Percentiles rank a stretch among this genome's conserved stretches.
These are phyloP conservation scores for Volutella citrinella DNA, from an alignment of 2,329 filamentous ascomycete genomes.

Conservation along the genomic window DNA sequence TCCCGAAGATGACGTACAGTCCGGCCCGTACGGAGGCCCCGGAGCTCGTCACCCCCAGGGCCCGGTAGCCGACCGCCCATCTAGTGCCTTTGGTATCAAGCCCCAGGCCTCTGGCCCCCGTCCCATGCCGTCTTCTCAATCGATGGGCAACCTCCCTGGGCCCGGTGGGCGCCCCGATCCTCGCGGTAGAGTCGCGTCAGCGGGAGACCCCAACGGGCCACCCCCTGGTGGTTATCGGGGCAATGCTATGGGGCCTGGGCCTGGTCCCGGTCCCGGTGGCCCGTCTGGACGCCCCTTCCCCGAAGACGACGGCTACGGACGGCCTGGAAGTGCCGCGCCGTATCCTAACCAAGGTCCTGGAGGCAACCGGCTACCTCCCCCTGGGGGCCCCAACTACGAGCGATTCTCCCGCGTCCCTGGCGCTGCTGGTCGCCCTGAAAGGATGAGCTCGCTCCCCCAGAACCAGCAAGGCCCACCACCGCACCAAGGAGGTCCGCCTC, in stretches of 20 bases:
- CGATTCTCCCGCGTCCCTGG: constrained; percentile 31
- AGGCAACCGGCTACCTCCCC: constrained; percentile 27
- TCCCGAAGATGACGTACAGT: constrained; percentile 56
- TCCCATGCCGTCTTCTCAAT: constrained; percentile 41
- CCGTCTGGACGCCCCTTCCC: constrained; percentile 22
- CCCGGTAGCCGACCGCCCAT: constrained; percentile 48
- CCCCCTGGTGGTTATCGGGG: constrained; percentile 16
- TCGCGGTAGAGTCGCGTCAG: constrained; percentile 41
- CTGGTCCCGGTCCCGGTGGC: constrained; percentile 25
- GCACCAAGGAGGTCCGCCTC: constrained; percentile 17
- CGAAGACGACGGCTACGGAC: constrained; percentile 23
- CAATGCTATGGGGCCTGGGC: no score
- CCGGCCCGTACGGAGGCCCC: constrained; percentile 40
- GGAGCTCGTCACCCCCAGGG: constrained; percentile 47
- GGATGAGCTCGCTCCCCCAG: constrained; percentile 30
- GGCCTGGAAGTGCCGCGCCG: constrained; percentile 18
- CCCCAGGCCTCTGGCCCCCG: constrained; percentile 35
- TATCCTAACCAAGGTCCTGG: constrained; percentile 29
- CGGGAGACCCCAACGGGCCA: constrained; percentile 26
- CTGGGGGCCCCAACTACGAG: constrained; percentile 26
- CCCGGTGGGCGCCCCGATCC: constrained; percentile 27
- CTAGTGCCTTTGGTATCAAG: constrained; percentile 54
- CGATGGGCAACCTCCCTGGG: constrained; percentile 42
- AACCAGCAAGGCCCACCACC: constrained; percentile 2
- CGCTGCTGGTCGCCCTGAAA: constrained; percentile 28